Evolutionary conservation across 108 stramenopile genomes (phyloP), one percentile per base, ranked within the genome.

Genomic region (Nitzschia putrida): DNA sequence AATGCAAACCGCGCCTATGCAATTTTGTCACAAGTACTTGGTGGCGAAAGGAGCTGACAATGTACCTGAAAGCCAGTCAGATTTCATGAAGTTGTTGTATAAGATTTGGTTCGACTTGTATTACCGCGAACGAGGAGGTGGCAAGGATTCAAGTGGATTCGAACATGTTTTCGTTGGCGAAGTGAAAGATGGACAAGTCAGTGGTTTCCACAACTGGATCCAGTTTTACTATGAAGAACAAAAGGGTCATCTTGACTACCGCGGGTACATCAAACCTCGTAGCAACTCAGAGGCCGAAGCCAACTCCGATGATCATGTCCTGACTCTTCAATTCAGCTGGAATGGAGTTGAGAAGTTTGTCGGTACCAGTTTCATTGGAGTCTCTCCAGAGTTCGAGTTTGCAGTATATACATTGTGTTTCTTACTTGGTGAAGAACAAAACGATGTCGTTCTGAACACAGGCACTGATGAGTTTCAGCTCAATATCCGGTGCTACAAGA

Each of bases 91-190:
- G 9, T 41, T 90, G 10, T 70, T 96, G 61, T 69, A 92, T 50
- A 69, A 84, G 23, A 88, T 93, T 16, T 97, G 96, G 96, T 95
- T 97, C 68, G 78, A 90, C 14, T 23, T 94, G 57, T 97, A 97
- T 76, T 69, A 80, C 50, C 90, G 96, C 10, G 74, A 72, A 13
- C 63, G 74, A 10, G 74, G 84, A 12, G 75, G 74, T 47, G 38
- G 54, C 16, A 53, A 51, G 70, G 96, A 97, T 69, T 91, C 89
- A 16, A 86, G 84, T 20, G 94, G 94, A 13, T 97, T 97, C 68
- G 96, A 97, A 52, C 96, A 97, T 64, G 95, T 96, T 11, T 97
- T 97, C 68, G 89, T 95, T 9, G 96, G 96, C 12, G 96, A 97
- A 74, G 84, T 92, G 20, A 88, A 88, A 66, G 68, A 90, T 49